phyloP scores from a whole-genome alignment of 1,139 yeast species.

The Pichia cactophila region DNA sequence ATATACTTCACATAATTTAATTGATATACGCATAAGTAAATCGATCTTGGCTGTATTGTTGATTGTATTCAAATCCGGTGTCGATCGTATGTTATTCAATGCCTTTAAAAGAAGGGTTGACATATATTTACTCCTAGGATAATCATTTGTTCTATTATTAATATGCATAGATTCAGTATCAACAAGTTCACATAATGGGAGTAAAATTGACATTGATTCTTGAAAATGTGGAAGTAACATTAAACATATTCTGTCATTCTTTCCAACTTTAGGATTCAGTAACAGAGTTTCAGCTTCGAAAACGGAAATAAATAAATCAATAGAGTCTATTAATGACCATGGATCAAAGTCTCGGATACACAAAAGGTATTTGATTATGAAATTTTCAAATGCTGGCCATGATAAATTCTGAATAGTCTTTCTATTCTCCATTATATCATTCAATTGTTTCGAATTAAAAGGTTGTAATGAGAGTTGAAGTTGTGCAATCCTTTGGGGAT shows the following conservation, averaged over 20 bases:
- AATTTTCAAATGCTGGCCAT: conserved; percentile 48
- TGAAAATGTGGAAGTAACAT: conserved; percentile 37
- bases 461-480: conserved; percentile 21
- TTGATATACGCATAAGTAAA: conserved; percentile 49
- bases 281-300: conserved; percentile 52
- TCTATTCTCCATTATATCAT: conserved; percentile 28
- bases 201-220: conserved; percentile 34
- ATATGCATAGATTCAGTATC: conserved; percentile 40
- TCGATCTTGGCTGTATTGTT: conserved; percentile 38
- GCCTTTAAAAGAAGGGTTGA: conserved; percentile 53
- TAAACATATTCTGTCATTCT: conserved; percentile 17
- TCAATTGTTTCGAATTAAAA: conserved; percentile 13
- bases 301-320: conserved; percentile 49
- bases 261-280: conserved; percentile 50
- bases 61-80: conserved; percentile 36
- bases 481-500: conserved; percentile 15
- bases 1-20: conserved; percentile 53
- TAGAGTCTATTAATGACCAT: conserved; percentile 46
- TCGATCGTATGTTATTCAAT: conserved; percentile 58
- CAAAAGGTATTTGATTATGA: conserved; percentile 43
- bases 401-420: conserved; percentile 31
- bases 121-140: conserved; percentile 45
- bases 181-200: conserved; percentile 44
- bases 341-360: conserved; percentile 55
- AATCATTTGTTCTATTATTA: conserved; percentile 32